Evolutionary conservation across 108 stramenopile species (phyloP).

Genomic region (Tribonema minus): DNA sequence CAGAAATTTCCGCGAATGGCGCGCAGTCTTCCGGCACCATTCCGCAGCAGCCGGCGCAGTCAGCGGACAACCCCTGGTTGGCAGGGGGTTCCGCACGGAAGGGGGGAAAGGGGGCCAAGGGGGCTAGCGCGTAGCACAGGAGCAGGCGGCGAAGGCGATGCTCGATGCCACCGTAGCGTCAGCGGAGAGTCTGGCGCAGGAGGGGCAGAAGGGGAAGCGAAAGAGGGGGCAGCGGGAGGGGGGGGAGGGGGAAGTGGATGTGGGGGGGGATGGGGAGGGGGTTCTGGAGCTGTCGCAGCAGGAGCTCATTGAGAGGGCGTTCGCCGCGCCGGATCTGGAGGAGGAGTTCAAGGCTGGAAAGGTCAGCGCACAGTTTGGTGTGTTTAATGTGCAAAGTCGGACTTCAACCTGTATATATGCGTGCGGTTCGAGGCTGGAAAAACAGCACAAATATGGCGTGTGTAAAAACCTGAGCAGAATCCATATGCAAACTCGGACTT

Average conservation of each 20-base stretch:
- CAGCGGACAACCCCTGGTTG: background rate
- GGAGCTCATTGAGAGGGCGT: slow-evolving; percentile 81
- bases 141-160: background rate
- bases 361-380: too few relatives aligned
- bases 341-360: slow-evolving; percentile 88
- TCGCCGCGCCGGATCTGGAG: slow-evolving; percentile 75
- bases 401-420: too few relatives aligned
- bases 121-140: background rate
- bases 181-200: background rate
- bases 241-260: background rate
- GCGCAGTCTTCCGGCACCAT: too few relatives aligned
- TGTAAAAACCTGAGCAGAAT: too few relatives aligned
- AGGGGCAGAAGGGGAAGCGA: background rate
- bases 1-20: too few relatives aligned
- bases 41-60: too few relatives aligned
- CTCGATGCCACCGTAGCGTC: background rate
- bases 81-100: background rate
- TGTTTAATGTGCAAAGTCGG: too few relatives aligned
- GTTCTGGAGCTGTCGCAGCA: slow-evolving; percentile 58
- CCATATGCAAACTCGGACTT: too few relatives aligned
- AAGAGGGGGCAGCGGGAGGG: background rate
- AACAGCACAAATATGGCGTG: too few relatives aligned
- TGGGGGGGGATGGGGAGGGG: background rate
- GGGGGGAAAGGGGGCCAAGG: background rate
- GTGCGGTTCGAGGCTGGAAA: too few relatives aligned